Evolutionary conservation across 371 early-diverging fungal genomes (phyloP), one percentile per base, ranked within the genome.

Genomic region (Lichtheimia corymbifera): DNA sequence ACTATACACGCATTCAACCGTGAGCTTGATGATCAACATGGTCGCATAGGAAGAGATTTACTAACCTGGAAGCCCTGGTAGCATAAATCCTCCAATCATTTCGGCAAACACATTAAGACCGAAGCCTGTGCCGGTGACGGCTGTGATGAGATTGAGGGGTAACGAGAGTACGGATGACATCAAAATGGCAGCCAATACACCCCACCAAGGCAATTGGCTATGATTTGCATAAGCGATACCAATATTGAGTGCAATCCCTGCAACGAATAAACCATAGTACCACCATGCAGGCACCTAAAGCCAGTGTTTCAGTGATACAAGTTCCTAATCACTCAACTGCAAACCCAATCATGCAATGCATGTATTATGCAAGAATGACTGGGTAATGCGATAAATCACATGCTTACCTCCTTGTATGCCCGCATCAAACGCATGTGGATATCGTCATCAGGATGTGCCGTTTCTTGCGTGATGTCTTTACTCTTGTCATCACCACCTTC

Each of bases 231-330:
- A 88, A 30, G 87, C 82, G 1, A 85, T 70, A 18, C 82, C 74
- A 43, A 91, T 84, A 20, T 88, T 83, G n/a, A 89, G 65, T 11
- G 71, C 80, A 52, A 86, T 77, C 54, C 87, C 88, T 11, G 77
- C 50, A 2, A 82, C 64, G 62, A 89, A 91, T 40, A 89, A 66
- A 6, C 63, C 49, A 47, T 77, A 70, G 50, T 92, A 92, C 93
- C 93, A 92, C 87, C 86, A 87, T 45, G 74, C 73, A 2, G 93
- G 93, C 22, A 91, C 86, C 68, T 89, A 22, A 18, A 47, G 15
- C 18, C 47, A 15, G 47, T n/a, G 17, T n/a, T 47, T 17, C 22
- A 44, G 71, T 71, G 13, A 74, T 68, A 11, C 11, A 35, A 30
- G 28, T 28, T 28, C 35, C 11, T 35, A 2, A 35, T 35, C 9